Evolutionary conservation across 2,329 filamentous ascomycete genomes (phyloP), one percentile per base, ranked within the genome.

Genomic region (Neofusicoccum ribis): DNA sequence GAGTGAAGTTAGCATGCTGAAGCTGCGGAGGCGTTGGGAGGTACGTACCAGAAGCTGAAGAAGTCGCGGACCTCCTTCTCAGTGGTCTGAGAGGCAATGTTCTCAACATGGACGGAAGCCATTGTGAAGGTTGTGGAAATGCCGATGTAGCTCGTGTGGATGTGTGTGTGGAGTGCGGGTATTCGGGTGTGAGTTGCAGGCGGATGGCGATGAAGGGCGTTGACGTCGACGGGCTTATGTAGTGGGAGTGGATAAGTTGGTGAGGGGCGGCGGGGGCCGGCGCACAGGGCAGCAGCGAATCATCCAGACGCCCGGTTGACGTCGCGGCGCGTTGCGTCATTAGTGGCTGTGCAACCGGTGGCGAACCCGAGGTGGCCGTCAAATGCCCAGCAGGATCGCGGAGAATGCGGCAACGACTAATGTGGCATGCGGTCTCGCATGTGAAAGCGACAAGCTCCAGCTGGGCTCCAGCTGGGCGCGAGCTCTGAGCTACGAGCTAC

Each of bases 51-150:
- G 80, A 98, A 98, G 84, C 91, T 95, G 85, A 99, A 99, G 85
- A 99, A 99, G 77, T 97, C 93, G 75, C 88, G 88, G 73, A 99
- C 89, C 81, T 98, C 93, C 81, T 93, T 90, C 80, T 99, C 93
- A 71, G 86, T 88, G 65, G 94, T 97, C 77, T 89, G 81, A 68
- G 84, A 77, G 71, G 91, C 88, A 81, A 99, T 97, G 83, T 95
- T 93, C 82, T 91, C 91, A 74, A 98, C 93, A 82, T 93, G 83
- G 69, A 97, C 92, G 59, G 91, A 94, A 72, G 82, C 86, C 82
- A 84, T 84, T 69, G 50, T 80, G 52, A 61, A 17, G 66, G 66
- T 67, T 37, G 17, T 46, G 15, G 43, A n/a, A 46, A 31, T 37
- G 56, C n/a, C 27, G 46, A 14, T 20, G 31, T 34, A 7, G 17